phyloP scores from a whole-genome alignment of 2,329 filamentous ascomycete species.

The Botryotinia calthae region DNA sequence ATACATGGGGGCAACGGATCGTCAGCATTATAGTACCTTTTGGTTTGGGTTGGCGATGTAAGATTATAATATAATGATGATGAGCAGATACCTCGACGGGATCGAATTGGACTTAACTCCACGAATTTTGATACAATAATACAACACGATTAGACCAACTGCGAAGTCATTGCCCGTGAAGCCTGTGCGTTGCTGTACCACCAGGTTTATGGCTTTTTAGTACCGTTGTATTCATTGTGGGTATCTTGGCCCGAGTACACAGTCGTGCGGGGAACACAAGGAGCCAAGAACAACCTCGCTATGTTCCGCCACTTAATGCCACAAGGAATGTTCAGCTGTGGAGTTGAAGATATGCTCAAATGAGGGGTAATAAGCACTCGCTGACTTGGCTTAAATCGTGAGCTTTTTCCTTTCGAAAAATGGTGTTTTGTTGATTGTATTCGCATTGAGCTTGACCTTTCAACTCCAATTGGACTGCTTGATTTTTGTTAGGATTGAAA shows the following conservation, averaged over 20 bases:
- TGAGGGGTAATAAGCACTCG: neutral
- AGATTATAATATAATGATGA: constrained; percentile 6
- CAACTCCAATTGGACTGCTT: no score
- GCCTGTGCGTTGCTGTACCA: neutral
- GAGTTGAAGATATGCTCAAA: neutral
- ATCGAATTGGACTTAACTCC: neutral
- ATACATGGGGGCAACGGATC: neutral
- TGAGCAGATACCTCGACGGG: constrained; percentile 11
- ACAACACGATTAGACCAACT: neutral
- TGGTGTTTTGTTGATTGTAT: neutral
- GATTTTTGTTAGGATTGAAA: neutral
- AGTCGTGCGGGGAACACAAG: neutral
- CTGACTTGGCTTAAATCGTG: neutral
- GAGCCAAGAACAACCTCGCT: neutral
- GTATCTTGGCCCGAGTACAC: neutral
- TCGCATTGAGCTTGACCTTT: neutral
- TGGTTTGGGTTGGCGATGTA: neutral
- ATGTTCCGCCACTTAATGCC: neutral
- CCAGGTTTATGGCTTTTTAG: neutral
- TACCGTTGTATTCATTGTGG: neutral
- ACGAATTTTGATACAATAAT: neutral
- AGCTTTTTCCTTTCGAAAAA: neutral
- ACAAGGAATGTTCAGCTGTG: neutral
- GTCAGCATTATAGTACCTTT: neutral
- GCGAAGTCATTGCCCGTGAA: neutral